Conservation (phyloP, 2,329 filamentous ascomycete species). For the Fusarium sacchari region DNA sequence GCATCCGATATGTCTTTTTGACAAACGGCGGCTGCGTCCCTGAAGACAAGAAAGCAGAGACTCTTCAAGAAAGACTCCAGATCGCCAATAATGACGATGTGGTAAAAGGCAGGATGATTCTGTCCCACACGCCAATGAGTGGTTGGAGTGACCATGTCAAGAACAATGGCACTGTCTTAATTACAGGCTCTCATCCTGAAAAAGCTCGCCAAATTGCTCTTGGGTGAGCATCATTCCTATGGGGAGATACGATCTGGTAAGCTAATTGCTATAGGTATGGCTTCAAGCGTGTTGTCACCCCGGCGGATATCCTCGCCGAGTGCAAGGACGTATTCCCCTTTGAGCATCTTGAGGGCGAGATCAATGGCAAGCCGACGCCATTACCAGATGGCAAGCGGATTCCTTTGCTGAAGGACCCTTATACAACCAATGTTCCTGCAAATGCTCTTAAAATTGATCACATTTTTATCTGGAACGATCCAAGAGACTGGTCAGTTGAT, state of each 20-base stretch:
- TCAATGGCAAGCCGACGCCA: conserved; percentile 44
- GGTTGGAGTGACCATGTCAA: conserved; percentile 60
- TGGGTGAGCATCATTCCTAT: conserved; percentile 53
- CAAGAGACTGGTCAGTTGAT: conserved; percentile 94
- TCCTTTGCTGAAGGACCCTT: conserved; percentile 45
- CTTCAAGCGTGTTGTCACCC: conserved; percentile 84
- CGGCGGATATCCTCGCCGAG: conserved; percentile 81
- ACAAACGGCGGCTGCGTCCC: conserved; percentile 94
- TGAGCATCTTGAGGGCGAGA: conserved; percentile 54
- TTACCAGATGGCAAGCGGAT: conserved; percentile 50
- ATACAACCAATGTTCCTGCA: conserved; percentile 48
- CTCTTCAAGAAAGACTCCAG: conserved; percentile 48
- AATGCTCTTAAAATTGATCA: conserved; percentile 81
- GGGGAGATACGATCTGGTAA: not conserved
- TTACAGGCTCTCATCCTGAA: conserved; percentile 75
- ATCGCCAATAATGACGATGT: conserved; percentile 48
- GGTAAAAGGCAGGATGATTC: conserved; percentile 60
- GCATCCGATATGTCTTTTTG: conserved; percentile 91
- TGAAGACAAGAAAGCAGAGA: conserved; percentile 61
- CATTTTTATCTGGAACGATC: conserved; percentile 94
- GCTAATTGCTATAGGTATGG: conserved; percentile 62
- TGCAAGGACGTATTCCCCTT: conserved; percentile 87
- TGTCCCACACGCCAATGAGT: conserved; percentile 89
- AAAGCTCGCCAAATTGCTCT: conserved; percentile 79
- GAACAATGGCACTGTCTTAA: conserved; percentile 67